These are phyloP conservation scores for Hemerocallis citrina DNA, from an alignment of 106 monocot genomes.

Conservation along the genomic window DNA sequence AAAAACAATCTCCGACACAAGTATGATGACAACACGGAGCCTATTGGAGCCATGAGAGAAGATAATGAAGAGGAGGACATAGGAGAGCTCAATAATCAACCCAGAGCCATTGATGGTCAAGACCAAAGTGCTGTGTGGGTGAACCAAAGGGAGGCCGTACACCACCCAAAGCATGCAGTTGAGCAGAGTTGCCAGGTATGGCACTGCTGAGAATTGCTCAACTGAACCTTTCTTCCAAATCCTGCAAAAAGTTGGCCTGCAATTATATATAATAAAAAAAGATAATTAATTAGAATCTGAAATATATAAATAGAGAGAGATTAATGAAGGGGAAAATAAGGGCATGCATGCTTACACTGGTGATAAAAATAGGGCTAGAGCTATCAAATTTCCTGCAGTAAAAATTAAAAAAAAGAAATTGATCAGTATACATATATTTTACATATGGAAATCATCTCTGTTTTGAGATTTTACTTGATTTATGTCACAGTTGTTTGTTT, in stretches of 20 bases:
- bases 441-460: too few relatives aligned
- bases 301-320: neutral
- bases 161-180: conserved; percentile 85
- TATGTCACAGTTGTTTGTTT: neutral
- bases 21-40: conserved; percentile 19
- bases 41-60: conserved; percentile 36
- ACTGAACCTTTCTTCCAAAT: conserved; percentile 70
- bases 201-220: conserved; percentile 66
- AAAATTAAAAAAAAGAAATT: too few relatives aligned
- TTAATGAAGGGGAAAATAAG: neutral
- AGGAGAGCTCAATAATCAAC: conserved; percentile 42
- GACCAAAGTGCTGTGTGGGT: conserved; percentile 59
- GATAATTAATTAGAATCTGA: neutral
- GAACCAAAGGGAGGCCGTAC: conserved; percentile 64
- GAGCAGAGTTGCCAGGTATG: conserved; percentile 63
- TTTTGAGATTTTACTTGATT: too few relatives aligned
- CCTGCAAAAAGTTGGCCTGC: conserved; percentile 58
- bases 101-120: conserved; percentile 73
- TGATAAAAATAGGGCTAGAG: conserved; percentile 50
- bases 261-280: neutral
- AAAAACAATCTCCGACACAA: conserved; percentile 33
- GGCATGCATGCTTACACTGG: conserved; percentile 48
- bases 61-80: conserved; percentile 56
- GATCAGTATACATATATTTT: too few relatives aligned
- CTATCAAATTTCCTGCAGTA: conserved; percentile 47